Base-by-base conservation (phyloP, 306 rosid genomes). In the Rosa multiflora region DNA sequence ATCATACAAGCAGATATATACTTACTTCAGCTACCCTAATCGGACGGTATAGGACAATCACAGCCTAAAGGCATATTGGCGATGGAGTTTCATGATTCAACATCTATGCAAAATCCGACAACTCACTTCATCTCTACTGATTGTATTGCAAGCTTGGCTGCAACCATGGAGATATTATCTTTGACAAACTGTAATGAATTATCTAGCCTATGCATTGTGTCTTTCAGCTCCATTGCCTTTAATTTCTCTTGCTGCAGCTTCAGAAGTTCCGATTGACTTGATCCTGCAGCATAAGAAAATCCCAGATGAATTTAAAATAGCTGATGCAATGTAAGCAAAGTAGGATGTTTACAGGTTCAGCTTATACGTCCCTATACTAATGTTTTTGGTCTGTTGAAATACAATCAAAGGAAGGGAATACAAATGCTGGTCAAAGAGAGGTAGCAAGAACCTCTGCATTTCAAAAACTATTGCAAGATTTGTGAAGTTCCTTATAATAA, bases 121-220 rank as follows among this genome's bases (percentile, higher is more conserved):
- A 32, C 7, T 78, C 52, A 84, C 64, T 66, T 44, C 40, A 78
- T 84, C 79, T 76, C 87, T n/a, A 87, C 48, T 43, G 88, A 85
- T 43, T 87, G 90, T 80, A 87, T 80, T 71, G 90, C 85, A 1
- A 85, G 88, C 76, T 78, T 87, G 70, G 90, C 88, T 1, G 85
- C 90, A 72, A 85, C 85, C 58, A 49, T 68, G 48, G 87, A 83
- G 35, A 81, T 85, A 47, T 51, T 82, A 35, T 73, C 80, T 72
- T 80, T 77, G 47, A 73, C 69, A 15, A 79, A 59, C 55, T 75
- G 56, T 21, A 84, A 42, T 8, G 86, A 85, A 62, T 72, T 75
- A 52, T 87, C 81, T 20, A 85, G 82, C 83, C 90, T 87, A 67
- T 82, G 37, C 71, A 74, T 15, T 1, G 88, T 82, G 81, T 82